These are phyloP conservation scores for Solanum tacnaense DNA, from an alignment of 257 asterid genomes.

Conservation along the genomic window DNA sequence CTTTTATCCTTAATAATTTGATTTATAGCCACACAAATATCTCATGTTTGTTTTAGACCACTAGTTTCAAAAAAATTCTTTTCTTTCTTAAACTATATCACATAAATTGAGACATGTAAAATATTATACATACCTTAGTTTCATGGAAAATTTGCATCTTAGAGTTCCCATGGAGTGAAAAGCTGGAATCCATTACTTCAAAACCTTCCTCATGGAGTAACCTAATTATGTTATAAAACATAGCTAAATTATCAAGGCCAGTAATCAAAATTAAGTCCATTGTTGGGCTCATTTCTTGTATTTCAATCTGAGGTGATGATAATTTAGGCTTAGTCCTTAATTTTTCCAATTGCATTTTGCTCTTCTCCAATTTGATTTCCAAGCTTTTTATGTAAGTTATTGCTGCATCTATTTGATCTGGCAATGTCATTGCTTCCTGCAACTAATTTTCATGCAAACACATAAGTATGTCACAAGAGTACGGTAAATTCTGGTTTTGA, in stretches of 20 bases:
- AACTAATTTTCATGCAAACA: too few species aligned
- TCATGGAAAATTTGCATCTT: conserved; percentile 23
- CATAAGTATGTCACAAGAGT: too few species aligned
- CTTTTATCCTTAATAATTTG: background rate
- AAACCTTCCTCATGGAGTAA: conserved; percentile 20
- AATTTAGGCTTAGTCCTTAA: background rate
- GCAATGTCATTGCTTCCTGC: too few species aligned
- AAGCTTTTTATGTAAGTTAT: conserved; percentile 17
- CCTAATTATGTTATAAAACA: conserved; percentile 21
- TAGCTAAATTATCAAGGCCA: conserved; percentile 16
- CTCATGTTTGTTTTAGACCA: fast-evolving
- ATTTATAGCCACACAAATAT: background rate
- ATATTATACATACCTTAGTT: conserved; percentile 8
- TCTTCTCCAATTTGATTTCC: conserved; percentile 20
- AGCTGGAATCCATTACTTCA: conserved; percentile 30
- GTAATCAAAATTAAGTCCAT: conserved; percentile 18
- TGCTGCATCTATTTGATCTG: too few species aligned
- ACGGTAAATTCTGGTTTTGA: background rate
- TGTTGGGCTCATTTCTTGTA: conserved; percentile 36
- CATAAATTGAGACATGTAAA: background rate
- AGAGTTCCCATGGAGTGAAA: conserved; percentile 27
- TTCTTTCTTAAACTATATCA: background rate
- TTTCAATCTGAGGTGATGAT: conserved; percentile 18
- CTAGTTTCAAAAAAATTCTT: background rate
- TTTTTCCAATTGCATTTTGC: conserved; percentile 19